Percentiles rank a stretch among this genome's conserved stretches.
These are phyloP conservation scores for Aspergillus ochraceus DNA, from an alignment of 2,329 filamentous ascomycete genomes.

Conservation along the genomic window DNA sequence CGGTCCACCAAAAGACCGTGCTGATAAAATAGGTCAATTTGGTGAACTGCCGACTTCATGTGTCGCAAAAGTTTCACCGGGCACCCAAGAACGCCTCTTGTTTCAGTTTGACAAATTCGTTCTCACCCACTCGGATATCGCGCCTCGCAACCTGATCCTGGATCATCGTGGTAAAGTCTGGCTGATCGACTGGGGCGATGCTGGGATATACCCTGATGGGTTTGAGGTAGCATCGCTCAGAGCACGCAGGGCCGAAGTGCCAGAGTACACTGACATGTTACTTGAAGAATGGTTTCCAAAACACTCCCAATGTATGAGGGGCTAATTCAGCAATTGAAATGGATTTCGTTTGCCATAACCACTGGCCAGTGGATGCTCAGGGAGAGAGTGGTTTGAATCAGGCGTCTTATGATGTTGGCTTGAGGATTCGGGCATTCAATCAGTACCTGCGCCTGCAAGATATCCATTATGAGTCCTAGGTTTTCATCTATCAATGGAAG, in stretches of 20 bases:
- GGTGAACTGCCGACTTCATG: no score
- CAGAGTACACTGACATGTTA: slow-evolving; percentile 16
- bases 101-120: slow-evolving; percentile 18
- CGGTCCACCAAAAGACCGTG: no score
- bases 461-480: no score
- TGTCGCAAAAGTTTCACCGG: slow-evolving; percentile 12
- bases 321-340: slow-evolving; percentile 8
- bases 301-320: slow-evolving; percentile 9
- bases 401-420: no score
- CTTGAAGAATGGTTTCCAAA: slow-evolving; percentile 14
- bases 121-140: slow-evolving; percentile 15
- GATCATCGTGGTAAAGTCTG: slow-evolving; percentile 14
- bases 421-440: no score
- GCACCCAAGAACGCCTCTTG: slow-evolving; percentile 10
- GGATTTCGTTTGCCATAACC: slow-evolving; percentile 10
- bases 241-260: slow-evolving; percentile 12
- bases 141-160: slow-evolving; percentile 16
- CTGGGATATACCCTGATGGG: slow-evolving; percentile 19
- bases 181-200: slow-evolving; percentile 19
- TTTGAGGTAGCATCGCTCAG: slow-evolving; percentile 17
- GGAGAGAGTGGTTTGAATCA: no score
- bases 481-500: no score
- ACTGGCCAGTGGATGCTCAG: background rate
- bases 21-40: no score
- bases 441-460: no score